Conservation (phyloP, 495 filamentous ascomycete genomes). For the Aspergillus mulundensis region DNA sequence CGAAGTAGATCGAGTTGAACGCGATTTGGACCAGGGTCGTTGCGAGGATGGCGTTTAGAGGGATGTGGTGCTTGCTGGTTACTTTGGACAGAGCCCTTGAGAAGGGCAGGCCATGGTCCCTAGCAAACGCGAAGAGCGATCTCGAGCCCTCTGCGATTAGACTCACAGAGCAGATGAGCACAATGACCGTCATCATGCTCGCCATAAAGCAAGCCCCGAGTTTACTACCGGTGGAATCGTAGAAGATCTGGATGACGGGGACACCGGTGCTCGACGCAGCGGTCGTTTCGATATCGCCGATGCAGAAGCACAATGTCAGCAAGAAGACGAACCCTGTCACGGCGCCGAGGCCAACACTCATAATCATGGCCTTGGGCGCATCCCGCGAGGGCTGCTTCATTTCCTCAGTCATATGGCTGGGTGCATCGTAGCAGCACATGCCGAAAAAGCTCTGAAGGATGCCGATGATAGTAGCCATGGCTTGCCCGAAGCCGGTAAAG, state of each 20-base stretch:
- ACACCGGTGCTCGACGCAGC: constrained; percentile 41
- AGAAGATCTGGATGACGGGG: constrained; percentile 36
- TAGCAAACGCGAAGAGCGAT: constrained; percentile 46
- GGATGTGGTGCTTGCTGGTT: constrained; percentile 33
- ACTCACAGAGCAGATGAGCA: constrained; percentile 36
- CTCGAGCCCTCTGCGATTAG: constrained; percentile 45
- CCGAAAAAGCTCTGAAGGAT: constrained; percentile 50
- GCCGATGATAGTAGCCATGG: constrained; percentile 46
- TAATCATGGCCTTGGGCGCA: constrained; percentile 20
- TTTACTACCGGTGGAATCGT: constrained; percentile 42
- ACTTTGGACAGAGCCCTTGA: constrained; percentile 40
- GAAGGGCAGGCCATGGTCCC: constrained; percentile 48
- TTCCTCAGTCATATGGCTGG: constrained; percentile 34
- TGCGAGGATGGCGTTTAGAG: constrained; percentile 43
- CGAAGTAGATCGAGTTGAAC: constrained; percentile 53
- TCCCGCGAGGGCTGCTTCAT: constrained; percentile 23
- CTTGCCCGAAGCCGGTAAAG: constrained; percentile 43
- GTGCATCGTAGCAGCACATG: constrained; percentile 47
- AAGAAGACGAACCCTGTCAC: constrained; percentile 49
- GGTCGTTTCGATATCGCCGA: constrained; percentile 42
- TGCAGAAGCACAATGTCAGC: constrained; percentile 48
- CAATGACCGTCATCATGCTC: constrained; percentile 41
- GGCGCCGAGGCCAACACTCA: constrained; percentile 18
- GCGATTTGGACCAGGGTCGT: constrained; percentile 43
- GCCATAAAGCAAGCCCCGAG: constrained; percentile 41